Conservation (phyloP, 345 rosid species). For the Citrus mangshanensis region DNA sequence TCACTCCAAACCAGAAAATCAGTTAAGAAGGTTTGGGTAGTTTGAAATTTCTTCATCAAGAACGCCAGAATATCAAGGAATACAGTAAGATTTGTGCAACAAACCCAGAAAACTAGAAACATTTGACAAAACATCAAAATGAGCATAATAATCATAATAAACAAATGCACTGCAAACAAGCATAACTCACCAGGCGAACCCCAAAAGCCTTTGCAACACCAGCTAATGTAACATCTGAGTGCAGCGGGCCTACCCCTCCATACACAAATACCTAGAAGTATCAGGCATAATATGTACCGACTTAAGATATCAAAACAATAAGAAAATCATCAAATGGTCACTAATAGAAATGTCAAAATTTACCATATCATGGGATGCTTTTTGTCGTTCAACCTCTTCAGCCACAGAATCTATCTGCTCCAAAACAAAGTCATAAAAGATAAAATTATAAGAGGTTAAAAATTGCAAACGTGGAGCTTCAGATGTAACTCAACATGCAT, state of each 20-base stretch:
- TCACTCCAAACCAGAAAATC: background rate
- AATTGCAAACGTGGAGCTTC: slow-evolving; percentile 4
- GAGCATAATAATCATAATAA: background rate
- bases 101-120: background rate
- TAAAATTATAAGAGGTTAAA: slow-evolving; percentile 1
- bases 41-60: background rate
- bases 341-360: slow-evolving; percentile 10
- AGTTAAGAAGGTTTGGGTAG: background rate
- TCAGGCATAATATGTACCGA: background rate
- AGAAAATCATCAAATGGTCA: slow-evolving; percentile 8
- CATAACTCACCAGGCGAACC: slow-evolving; percentile 74
- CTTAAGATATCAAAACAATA: background rate
- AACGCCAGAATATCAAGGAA: background rate
- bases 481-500: background rate
- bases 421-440: slow-evolving; percentile 23
- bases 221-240: slow-evolving; percentile 86
- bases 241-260: slow-evolving; percentile 96
- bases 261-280: slow-evolving; percentile 68
- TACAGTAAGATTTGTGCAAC: background rate
- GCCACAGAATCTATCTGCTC: slow-evolving; percentile 93
- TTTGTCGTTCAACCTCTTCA: slow-evolving; percentile 83
- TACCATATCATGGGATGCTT: slow-evolving; percentile 79
- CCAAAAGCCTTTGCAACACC: slow-evolving; percentile 99
- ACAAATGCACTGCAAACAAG: slow-evolving; percentile 4
- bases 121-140: background rate